Evolutionary conservation across 169 alveolate genomes (phyloP).

Genomic region (Eimeria brunetti): DNA sequence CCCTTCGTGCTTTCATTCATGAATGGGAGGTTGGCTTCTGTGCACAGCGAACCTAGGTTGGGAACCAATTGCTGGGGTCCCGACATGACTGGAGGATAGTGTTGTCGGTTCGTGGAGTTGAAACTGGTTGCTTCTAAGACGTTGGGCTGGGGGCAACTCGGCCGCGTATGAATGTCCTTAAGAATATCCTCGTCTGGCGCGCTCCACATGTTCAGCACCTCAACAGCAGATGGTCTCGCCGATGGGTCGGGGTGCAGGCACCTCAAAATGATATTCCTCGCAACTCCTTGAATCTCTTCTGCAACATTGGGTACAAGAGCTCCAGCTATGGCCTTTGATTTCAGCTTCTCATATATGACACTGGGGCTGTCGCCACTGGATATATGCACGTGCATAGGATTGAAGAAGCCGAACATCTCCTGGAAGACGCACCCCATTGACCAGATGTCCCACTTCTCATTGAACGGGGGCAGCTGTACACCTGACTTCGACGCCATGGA

Average conservation of each 20-base stretch:
- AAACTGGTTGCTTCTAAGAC: background rate
- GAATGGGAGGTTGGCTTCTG: background rate
- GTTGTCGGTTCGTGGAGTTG: background rate
- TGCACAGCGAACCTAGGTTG: background rate
- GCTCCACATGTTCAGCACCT: conserved; percentile 84
- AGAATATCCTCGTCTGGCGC: conserved; percentile 85
- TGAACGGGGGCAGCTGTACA: conserved; percentile 69
- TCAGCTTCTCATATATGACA: conserved; percentile 64
- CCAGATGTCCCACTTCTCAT: conserved; percentile 90
- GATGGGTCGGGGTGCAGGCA: conserved; percentile 88
- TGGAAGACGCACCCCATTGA: conserved; percentile 89
- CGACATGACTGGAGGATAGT: background rate
- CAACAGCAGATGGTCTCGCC: conserved; percentile 89
- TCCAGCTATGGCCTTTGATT: conserved; percentile 78
- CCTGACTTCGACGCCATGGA: conserved; percentile 24
- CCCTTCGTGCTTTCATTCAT: background rate
- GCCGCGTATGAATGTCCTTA: conserved; percentile 66
- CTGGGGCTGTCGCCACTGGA: conserved; percentile 67
- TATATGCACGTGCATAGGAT: conserved; percentile 75
- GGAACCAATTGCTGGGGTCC: background rate
- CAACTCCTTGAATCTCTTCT: conserved; percentile 81
- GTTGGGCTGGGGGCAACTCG: background rate
- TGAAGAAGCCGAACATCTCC: conserved; percentile 87
- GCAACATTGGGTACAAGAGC: conserved; percentile 76
- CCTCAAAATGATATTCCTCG: conserved; percentile 86